Evolutionary conservation across 1,284 basidiomycete genomes (phyloP), one percentile per base, ranked within the genome.

Genomic region (Fomitiporia mediterranea): DNA sequence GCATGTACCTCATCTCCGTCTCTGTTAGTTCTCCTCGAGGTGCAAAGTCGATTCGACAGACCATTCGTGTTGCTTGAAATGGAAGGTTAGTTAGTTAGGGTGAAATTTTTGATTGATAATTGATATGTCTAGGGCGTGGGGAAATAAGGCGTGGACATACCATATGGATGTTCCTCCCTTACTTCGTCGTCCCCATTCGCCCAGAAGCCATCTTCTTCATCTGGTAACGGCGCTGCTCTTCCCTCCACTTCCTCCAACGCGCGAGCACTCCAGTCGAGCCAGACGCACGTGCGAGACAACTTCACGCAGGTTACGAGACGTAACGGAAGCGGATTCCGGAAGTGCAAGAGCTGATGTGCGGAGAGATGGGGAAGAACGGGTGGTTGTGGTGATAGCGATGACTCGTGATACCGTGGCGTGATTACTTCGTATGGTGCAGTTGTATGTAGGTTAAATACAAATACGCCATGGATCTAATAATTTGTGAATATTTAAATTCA

Each of bases 241-340:
- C 55, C 49, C 8, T 38, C n/a, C 1, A 42, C 30, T 47, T 53
- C 51, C 13, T 43, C 25, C 17, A 59, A 32, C 46, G 57, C 53
- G 2, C 48, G 32, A 27, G 23, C 17, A 27, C 28, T 35, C 58
- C 54, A 56, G 28, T 60, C 55, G 17, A 60, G 35, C 58, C 58
- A 60, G 4, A 60, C 30, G 23, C 30, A 50, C 27, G 58, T 60
- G 27, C 34, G 17, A 35, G 58, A 53, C 34, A 60, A 19, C 43
- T 56, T 52, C 35, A 57, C 30, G 30, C 54, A 56, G 44, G 46
- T 60, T 21, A 59, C 38, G 11, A 43, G 48, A 5, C 57, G 46
- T 42, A 58, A 21, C 9, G 57, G 38, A 35, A 51, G 52, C 4
- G 47, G 42, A 17, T 55, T 51, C 2, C 34, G 15, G 47, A 58